Base-by-base conservation (phyloP, 75 land plant species). In the Ceratopteris richardii region DNA sequence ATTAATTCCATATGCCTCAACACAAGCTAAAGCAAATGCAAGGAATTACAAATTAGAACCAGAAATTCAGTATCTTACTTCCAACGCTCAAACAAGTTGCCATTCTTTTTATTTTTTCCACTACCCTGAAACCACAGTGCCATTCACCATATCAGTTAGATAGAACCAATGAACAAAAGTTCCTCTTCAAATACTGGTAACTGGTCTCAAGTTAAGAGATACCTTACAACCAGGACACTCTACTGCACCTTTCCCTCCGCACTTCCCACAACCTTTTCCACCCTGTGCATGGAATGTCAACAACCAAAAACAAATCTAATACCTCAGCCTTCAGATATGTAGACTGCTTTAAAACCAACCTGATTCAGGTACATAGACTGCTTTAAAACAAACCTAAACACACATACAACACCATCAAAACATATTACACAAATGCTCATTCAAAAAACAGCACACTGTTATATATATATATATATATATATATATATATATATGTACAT, bases 51-150 rank as follows among this genome's bases (percentile, higher is more conserved):
- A n/a, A n/a, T n/a, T n/a, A 1, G 1, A 24, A 50, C 28, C 54
- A 47, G 5, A n/a, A 50, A 51, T 0, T 42, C 21, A 48, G 23
- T 20, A 16, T 71, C 88, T 77, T 66, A 85, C 90, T 88, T 88
- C 92, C 92, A 87, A 20, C 92, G 65, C 66, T 88, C 94, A 51
- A 88, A 88, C 39, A 88, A 77, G 68, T 88, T 88, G 11, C 94
- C 94, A 61, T 85, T 88, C 72, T 85, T 88, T 77, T 88, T 88
- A 69, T 88, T 88, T 73, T 76, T 88, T 21, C 94, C 94, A 18
- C 82, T 71, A 27, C 94, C 94, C 94, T 85, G 77, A 31, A 46
- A 47, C 24, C 19, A 20, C 1, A 37, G 1, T 14, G 42, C 13
- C 19, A 17, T 1, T 24, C 9, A 67, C 13, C 50, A 6, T 18